Evolutionary conservation across 2,329 filamentous ascomycete species (phyloP), one percentile per base, ranked within the genome.

Genomic region (Chaetomiaceae sp.): DNA sequence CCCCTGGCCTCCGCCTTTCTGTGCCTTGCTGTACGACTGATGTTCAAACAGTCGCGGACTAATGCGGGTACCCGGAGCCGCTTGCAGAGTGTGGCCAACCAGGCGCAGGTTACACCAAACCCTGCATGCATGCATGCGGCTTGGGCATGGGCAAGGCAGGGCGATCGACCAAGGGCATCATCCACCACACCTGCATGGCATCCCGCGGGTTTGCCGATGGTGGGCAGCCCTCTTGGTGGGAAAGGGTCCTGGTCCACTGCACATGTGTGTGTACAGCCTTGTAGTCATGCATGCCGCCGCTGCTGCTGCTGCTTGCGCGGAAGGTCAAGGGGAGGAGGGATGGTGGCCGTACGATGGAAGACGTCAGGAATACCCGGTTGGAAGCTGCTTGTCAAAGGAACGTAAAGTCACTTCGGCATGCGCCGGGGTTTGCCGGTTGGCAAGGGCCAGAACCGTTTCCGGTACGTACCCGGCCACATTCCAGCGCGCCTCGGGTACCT

Each of bases 31-130:
- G 53, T 52, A 6, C 53, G 46, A 56, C 49, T 52, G 57, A 57
- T 49, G 54, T 58, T 55, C 60, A 60, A 62, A 60, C 58, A 61
- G 59, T 49, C 43, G 49, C 39, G 43, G 47, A 44, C 57, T 56
- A 58, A 57, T 59, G 57, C 57, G 52, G 41, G 49, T 53, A 54
- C 51, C 57, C 57, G 55, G 22, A 9, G 39, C 42, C 45, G 39
- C 46, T 19, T 51, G 52, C 50, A 55, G 38, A 24, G 26, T 26
- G 32, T 26, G 30, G 36, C 49, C 47, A 55, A 49, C 43, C 42
- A 52, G 19, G 46, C 15, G 45, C 18, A 9, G 19, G 30, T 14
- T 22, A 11, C 35, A 41, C 19, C 35, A 15, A 32, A 40, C 43
- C 40, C 42, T 45, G 38, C 42, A 45, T 46, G 38, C 38, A 42